Conservation (phyloP, 345 rosid genomes). For the Lepidium didymum region DNA sequence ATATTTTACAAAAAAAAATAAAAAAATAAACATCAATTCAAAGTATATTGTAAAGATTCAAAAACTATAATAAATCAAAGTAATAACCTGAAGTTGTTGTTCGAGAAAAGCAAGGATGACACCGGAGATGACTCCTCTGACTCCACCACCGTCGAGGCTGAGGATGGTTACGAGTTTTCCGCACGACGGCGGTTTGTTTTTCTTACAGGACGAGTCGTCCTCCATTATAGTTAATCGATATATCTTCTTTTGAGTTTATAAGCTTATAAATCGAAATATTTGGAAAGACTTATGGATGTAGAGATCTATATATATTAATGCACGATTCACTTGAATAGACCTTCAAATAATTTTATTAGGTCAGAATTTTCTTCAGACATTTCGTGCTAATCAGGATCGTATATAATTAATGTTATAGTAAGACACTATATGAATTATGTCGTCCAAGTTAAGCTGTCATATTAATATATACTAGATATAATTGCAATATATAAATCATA, state of each 20-base stretch:
- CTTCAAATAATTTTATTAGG: neutral
- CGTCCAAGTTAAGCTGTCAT: neutral
- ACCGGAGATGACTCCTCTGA: conserved; percentile 61
- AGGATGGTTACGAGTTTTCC: conserved; percentile 59
- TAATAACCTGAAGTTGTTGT: conserved; percentile 64
- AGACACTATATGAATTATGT: neutral
- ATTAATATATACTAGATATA: neutral
- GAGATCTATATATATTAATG: neutral
- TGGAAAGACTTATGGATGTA: neutral
- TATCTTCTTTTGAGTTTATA: neutral
- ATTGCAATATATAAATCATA: neutral
- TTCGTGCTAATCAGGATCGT: conserved; percentile 13
- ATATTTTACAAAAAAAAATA: neutral
- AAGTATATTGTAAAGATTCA: neutral
- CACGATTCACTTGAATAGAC: neutral
- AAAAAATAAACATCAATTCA: neutral
- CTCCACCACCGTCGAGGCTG: conserved; percentile 75
- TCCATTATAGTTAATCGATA: conserved; percentile 10
- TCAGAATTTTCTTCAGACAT: conserved; percentile 1
- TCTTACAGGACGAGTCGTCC: neutral
- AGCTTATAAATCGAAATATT: neutral
- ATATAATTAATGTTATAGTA: neutral
- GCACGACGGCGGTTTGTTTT: conserved; percentile 33
- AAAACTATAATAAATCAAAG: neutral
- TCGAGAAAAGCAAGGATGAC: conserved; percentile 61